Base-by-base conservation (phyloP, 2,329 filamentous ascomycete genomes). In the Penicillium sp. region DNA sequence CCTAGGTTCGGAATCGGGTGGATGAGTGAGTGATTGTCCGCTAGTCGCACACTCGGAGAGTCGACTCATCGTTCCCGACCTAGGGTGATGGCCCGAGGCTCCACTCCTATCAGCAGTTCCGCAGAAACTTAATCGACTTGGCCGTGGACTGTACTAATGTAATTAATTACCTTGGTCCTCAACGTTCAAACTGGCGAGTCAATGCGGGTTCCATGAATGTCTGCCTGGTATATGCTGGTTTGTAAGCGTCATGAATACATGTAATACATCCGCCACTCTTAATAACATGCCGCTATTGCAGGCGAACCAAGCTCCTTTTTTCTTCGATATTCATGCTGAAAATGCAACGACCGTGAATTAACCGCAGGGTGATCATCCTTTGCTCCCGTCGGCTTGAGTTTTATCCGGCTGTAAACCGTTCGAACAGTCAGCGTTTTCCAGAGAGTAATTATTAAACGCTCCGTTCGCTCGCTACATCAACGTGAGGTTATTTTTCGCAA, bases 1-100 rank as follows among this genome's bases (percentile, higher is more conserved):
- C 34, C 45, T 23, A 47, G 34, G 15, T 40, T 47, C 45, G 34
- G 45, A 47, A 40, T 32, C 34, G 45, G 45, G 45, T 40, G 7
- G 45, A 47, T 47, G 33, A 47, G 45, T 47, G 34, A 47, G 43
- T 37, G 30, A 46, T 46, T 46, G 30, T 29, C 21, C 36, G 44
- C 32, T 40, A 40, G 44, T 29, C 20, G 13, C 33, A 37, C 43
- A 21, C 30, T 46, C 43, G 43, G 43, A 7, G 13, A 29, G 43
- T 46, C 21, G 23, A 44, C 27, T 44, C 41, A 44, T 44, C 41
- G 1, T 44, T 33, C 18, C 41, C 41, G 29, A 23, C 27, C 41
- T 27, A 34, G 32, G 32, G 32, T 18, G 32, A 34, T 13, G 17
- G 18, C 18, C 34, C 34, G 34, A 37, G 34, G 34, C 34, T 23